Evolutionary conservation across 768 basidiomycete species (phyloP).

Genomic region (Mycena haematopus): DNA sequence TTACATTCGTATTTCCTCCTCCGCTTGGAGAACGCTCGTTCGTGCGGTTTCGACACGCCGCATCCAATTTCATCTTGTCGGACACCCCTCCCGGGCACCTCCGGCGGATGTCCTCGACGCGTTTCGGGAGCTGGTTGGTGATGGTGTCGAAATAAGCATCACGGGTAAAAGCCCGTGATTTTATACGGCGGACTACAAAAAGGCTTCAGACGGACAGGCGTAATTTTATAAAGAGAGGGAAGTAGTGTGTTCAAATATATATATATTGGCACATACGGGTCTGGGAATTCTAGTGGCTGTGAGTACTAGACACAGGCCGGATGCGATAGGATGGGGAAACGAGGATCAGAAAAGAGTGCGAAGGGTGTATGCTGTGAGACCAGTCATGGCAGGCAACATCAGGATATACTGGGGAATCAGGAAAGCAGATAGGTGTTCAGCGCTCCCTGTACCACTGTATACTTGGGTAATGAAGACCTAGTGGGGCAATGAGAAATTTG

Average conservation of each 20-base stretch:
- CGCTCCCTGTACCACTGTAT: constrained; percentile 68
- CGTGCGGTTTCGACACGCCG: background rate
- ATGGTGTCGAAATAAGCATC: background rate
- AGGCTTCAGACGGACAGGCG: too few species aligned
- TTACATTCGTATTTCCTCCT: background rate
- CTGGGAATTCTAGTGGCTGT: background rate
- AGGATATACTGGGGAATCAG: constrained; percentile 67
- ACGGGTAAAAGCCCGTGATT: too few species aligned
- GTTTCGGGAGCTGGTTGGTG: background rate
- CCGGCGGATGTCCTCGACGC: background rate
- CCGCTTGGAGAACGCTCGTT: background rate
- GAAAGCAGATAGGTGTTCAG: constrained; percentile 66
- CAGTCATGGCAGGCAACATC: constrained; percentile 59
- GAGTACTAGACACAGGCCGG: background rate
- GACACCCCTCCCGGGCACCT: too few species aligned
- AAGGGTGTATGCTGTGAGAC: constrained; percentile 53
- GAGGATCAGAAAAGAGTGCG: constrained; percentile 46
- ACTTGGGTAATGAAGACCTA: constrained; percentile 71
- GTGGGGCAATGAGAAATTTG: background rate
- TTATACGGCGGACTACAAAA: too few species aligned
- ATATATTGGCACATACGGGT: too few species aligned
- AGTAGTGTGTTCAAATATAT: too few species aligned
- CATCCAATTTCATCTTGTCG: background rate
- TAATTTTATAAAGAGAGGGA: too few species aligned
- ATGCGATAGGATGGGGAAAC: constrained; percentile 1